Evolutionary conservation across 108 stramenopile species (phyloP).

Genomic region (Fragilaria radians): DNA sequence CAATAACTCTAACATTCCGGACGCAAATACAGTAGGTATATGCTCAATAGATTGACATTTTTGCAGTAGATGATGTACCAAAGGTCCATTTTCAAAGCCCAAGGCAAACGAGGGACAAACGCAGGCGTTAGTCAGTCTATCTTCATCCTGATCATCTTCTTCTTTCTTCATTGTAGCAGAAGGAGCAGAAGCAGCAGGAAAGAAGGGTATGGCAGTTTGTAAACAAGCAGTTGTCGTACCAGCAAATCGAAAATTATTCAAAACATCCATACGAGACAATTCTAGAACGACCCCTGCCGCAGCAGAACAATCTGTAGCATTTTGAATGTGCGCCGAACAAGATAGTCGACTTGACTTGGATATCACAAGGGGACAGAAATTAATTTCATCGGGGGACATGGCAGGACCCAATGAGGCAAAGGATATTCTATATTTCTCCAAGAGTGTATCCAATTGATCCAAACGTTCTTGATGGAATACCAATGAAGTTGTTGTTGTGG

Average conservation of each 20-base stretch:
- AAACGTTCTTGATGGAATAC: too few relatives aligned
- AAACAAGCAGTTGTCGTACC: constrained; percentile 35
- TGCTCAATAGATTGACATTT: constrained; percentile 36
- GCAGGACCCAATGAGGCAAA: constrained; percentile 79
- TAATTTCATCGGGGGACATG: constrained; percentile 19
- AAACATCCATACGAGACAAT: constrained; percentile 50
- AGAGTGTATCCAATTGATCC: constrained; percentile 26
- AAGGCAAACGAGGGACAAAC: constrained; percentile 55
- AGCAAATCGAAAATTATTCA: constrained; percentile 81
- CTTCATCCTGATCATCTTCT: neutral
- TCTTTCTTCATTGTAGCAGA: too few relatives aligned
- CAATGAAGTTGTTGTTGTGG: constrained; percentile 2
- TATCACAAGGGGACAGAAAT: constrained; percentile 37
- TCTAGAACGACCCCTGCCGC: constrained; percentile 43
- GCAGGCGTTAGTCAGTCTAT: too few relatives aligned
- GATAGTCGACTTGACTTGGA: constrained; percentile 39
- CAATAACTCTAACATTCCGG: constrained; percentile 32
- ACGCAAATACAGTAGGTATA: constrained; percentile 32
- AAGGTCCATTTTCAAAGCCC: constrained; percentile 76
- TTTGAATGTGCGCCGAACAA: constrained; percentile 46
- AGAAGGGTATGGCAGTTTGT: constrained; percentile 60
- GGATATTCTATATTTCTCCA: constrained; percentile 34
- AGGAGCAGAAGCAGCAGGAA: constrained; percentile 60
- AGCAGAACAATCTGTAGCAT: constrained; percentile 27
- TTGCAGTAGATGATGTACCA: constrained; percentile 34